Base-by-base conservation (phyloP, 495 filamentous ascomycete genomes). In the Penicillium steckii region DNA sequence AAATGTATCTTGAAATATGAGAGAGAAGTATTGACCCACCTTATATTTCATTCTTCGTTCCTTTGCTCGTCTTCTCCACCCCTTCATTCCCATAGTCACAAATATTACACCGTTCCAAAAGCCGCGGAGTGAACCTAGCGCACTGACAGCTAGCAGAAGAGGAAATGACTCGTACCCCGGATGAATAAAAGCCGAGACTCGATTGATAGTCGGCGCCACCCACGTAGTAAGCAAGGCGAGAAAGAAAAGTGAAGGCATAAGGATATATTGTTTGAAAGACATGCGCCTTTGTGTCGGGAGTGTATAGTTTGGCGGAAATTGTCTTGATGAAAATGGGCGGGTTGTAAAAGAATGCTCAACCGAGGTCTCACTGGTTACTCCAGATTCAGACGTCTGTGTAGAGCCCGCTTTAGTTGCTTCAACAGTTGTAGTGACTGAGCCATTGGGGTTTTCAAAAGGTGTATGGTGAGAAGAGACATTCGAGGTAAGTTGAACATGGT, bases 81-180 rank as follows among this genome's bases (percentile, higher is more conserved):
- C 66, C 30, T 72, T 67, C 56, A 72, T 63, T 0, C 72, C 73
- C 15, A 76, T 65, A 0, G 64, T 65, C 8, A 75, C 54, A 48
- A 74, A 79, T 1, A 79, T 71, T 3, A 77, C 50, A 0, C 72
- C 73, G 49, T 79, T 79, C 74, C 74, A 79, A 40, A 79, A 76
- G 8, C 76, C 75, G 1, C 74, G 60, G 35, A 79, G 52, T 0
- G 73, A 73, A 6, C 73, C 71, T 29, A 71, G 62, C 5, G 60
- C 59, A 32, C 66, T 74, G 9, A 77, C 74, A 17, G 62, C 56
- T 0, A 77, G 24, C 15, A 74, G 46, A 3, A 79, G 64, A n/a
- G 69, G 58, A 27, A 67, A 72, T 2, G 69, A 71, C 22, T 51
- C 46, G 13, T 63, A 58, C 2, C 49, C 38, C 0, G 66, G 72